phyloP scores from a whole-genome alignment of 495 filamentous ascomycete species.

The Hapsidospora chrysogenum region DNA sequence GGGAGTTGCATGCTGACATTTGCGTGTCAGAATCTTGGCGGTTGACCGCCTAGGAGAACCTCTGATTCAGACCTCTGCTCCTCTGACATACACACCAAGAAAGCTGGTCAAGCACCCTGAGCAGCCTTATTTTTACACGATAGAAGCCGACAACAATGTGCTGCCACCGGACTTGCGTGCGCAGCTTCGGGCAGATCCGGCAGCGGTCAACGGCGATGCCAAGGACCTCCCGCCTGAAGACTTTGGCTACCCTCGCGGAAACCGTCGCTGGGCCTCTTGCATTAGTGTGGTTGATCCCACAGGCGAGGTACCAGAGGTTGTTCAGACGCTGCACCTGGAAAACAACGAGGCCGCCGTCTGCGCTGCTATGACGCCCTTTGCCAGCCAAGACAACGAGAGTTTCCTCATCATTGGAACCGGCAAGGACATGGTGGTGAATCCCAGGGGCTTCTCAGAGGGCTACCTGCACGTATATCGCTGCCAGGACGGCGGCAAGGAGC shows the following conservation, averaged over 20 bases:
- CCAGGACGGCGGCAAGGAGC: conserved; percentile 62
- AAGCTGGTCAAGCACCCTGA: conserved; percentile 79
- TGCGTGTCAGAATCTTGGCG: conserved; percentile 57
- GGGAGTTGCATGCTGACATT: conserved; percentile 8
- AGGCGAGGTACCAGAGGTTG: conserved; percentile 43
- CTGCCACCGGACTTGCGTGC: conserved; percentile 57
- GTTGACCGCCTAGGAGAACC: conserved; percentile 77
- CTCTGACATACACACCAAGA: conserved; percentile 80
- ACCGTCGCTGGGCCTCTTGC: conserved; percentile 86
- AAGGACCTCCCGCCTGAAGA: conserved; percentile 58
- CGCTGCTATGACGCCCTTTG: conserved; percentile 66
- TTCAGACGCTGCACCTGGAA: conserved; percentile 62
- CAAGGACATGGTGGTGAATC: conserved; percentile 68
- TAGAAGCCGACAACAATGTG: conserved; percentile 83
- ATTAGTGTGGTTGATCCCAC: conserved; percentile 81
- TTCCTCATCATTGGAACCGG: conserved; percentile 90
- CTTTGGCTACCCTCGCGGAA: conserved; percentile 74
- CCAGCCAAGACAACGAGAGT: conserved; percentile 71
- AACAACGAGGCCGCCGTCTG: conserved; percentile 89
- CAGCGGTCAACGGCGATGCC: conserved; percentile 52
- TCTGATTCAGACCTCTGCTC: conserved; percentile 72
- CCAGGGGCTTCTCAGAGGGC: conserved; percentile 56
- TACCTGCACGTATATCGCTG: conserved; percentile 92
- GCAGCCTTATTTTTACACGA: conserved; percentile 76
- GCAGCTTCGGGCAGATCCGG: conserved; percentile 48